Evolutionary conservation across 2,329 filamentous ascomycete species (phyloP).

Genomic region (Aspergillus persii): DNA sequence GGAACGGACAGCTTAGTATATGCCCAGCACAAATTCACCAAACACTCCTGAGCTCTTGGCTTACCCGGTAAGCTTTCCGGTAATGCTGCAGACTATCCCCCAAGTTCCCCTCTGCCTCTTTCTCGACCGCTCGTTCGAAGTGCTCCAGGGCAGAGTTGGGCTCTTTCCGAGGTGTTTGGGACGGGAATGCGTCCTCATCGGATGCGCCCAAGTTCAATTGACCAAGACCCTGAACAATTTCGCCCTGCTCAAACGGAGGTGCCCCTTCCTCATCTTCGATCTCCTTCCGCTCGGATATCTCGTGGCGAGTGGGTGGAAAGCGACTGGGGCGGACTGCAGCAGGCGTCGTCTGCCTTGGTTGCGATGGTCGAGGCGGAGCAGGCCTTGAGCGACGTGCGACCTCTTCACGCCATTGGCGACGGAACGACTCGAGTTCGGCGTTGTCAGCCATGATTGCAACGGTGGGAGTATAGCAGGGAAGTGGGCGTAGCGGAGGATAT

Average conservation of each 20-base stretch:
- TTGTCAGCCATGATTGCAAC: constrained; percentile 43
- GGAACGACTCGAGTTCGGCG: constrained; percentile 80
- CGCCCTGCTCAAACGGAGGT: constrained; percentile 24
- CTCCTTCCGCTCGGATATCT: constrained; percentile 37
- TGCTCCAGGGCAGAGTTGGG: constrained; percentile 82
- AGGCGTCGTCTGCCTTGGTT: constrained; percentile 13
- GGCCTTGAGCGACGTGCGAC: constrained; percentile 54
- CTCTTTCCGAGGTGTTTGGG: constrained; percentile 39
- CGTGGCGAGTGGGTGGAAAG: constrained; percentile 41
- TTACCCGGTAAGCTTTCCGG: constrained; percentile 81
- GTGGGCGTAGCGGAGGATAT: constrained; percentile 18
- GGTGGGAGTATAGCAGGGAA: background rate
- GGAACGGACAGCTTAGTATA: constrained; percentile 4
- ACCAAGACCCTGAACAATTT: constrained; percentile 36
- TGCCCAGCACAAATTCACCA: background rate
- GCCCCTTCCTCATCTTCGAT: constrained; percentile 33
- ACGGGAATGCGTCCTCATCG: constrained; percentile 41
- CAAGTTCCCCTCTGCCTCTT: constrained; percentile 77
- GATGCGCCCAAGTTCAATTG: constrained; percentile 32
- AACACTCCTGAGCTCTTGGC: constrained; percentile 28
- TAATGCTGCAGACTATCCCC: constrained; percentile 88
- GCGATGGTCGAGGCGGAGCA: constrained; percentile 11
- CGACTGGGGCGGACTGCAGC: constrained; percentile 25
- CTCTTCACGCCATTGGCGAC: constrained; percentile 81
- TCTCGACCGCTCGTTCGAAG: constrained; percentile 88